phyloP scores from a whole-genome alignment of 768 basidiomycete species.

The Myochromella boudieri region DNA sequence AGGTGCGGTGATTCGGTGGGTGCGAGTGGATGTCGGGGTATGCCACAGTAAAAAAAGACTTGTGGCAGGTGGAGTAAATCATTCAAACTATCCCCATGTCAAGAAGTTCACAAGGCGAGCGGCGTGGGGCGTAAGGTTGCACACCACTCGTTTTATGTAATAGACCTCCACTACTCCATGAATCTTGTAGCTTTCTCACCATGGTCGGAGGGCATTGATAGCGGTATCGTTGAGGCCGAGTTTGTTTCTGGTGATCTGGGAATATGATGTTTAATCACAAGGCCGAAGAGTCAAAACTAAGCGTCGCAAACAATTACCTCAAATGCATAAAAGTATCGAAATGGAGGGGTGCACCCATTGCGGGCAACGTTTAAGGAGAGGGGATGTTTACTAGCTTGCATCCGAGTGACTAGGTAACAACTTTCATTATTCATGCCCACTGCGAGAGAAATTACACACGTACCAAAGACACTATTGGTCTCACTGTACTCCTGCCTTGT shows the following conservation, averaged over 20 bases:
- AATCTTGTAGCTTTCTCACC: too few species aligned
- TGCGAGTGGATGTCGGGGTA: too few species aligned
- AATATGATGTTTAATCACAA: background rate
- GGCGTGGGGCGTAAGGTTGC: too few species aligned
- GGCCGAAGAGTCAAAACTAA: background rate
- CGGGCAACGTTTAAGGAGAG: conserved; percentile 3
- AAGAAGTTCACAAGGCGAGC: too few species aligned
- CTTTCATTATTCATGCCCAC: conserved; percentile 8
- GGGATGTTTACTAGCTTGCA: conserved; percentile 48
- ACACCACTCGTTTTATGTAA: too few species aligned
- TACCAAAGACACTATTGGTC: conserved; percentile 93
- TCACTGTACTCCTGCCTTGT: conserved; percentile 82
- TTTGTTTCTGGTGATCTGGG: conserved; percentile 86
- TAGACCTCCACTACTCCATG: too few species aligned
- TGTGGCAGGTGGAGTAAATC: too few species aligned
- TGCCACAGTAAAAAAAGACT: too few species aligned
- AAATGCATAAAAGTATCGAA: conserved; percentile 80
- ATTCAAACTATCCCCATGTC: too few species aligned
- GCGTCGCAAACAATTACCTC: conserved; percentile 51
- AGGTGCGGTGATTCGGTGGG: too few species aligned
- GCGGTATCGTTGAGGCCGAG: conserved; percentile 87
- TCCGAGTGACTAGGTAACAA: conserved; percentile 55
- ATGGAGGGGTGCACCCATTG: background rate
- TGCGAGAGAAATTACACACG: conserved; percentile 5
- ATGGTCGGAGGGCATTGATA: too few species aligned